A percentile compares a stretch with the other conserved stretches of the same genome.
Conservation (phyloP, 1,139 yeast genomes). For the Suhomyces choctaworum region DNA sequence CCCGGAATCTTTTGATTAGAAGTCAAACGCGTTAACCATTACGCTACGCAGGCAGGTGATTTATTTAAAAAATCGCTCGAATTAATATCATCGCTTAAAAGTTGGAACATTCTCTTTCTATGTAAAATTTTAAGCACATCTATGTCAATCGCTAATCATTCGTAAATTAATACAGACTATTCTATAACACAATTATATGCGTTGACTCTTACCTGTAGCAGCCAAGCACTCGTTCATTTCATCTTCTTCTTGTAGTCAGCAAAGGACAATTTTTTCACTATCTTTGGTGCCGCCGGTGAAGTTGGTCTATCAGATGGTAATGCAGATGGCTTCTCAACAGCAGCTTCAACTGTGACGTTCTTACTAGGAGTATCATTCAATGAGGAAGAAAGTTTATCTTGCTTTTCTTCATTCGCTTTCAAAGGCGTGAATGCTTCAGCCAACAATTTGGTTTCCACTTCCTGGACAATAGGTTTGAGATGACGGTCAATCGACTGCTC, state of each 20-base stretch:
- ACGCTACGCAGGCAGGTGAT: conserved; percentile 31
- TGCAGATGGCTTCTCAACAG: conserved; percentile 13
- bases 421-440: conserved; percentile 1
- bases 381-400: not conserved
- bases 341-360: conserved; percentile 1
- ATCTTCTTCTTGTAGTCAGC: conserved; percentile 80
- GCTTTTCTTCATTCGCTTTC: not conserved
- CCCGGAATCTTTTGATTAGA: conserved; percentile 50
- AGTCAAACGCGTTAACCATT: conserved; percentile 50
- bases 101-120: too few relatives aligned
- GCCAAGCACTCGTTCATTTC: conserved; percentile 39
- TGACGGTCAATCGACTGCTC: conserved; percentile 28
- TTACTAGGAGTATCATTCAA: not conserved
- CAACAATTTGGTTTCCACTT: conserved; percentile 10
- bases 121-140: too few relatives aligned
- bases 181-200: conserved; percentile 1
- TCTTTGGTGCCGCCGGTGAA: conserved; percentile 23
- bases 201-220: not conserved
- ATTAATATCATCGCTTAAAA: not conserved
- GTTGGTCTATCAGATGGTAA: conserved; percentile 14
- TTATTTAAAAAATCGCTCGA: too few relatives aligned
- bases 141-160: too few relatives aligned
- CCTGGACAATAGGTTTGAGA: conserved; percentile 16
- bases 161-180: too few relatives aligned
- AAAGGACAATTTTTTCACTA: conserved; percentile 70